Conservation (phyloP, 495 filamentous ascomycete genomes). For the Aspergillus funiculosus region DNA sequence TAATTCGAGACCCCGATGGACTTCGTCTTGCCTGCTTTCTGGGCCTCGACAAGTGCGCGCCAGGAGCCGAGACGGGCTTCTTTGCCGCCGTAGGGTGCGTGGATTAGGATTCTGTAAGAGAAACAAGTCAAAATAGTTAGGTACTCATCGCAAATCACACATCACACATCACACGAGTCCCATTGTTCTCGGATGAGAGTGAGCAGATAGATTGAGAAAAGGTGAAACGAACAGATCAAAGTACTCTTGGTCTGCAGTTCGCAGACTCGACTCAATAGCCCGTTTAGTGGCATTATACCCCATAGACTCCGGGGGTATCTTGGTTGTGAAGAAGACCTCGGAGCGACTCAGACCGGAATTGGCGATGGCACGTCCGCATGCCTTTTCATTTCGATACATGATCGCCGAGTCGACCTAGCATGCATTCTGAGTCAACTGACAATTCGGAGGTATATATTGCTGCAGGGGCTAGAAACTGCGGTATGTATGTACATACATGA, state of each 20-base stretch:
- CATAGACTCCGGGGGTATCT: constrained; percentile 48
- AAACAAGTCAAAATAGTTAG: too few species aligned
- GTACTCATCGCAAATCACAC: not conserved
- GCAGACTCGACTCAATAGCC: constrained; percentile 30
- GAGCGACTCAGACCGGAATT: constrained; percentile 39
- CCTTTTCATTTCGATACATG: constrained; percentile 51
- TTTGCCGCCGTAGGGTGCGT: constrained; percentile 51
- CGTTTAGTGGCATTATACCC: constrained; percentile 43
- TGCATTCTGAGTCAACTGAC: too few species aligned
- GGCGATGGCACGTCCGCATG: constrained; percentile 44
- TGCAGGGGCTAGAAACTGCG: not conserved
- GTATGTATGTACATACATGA: constrained; percentile 27
- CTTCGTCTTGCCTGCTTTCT: constrained; percentile 42
- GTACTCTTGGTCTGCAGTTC: constrained; percentile 44
- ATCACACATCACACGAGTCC: too few species aligned
- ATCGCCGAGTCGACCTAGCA: constrained; percentile 53
- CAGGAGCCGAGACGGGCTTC: constrained; percentile 43
- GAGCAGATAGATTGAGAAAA: too few species aligned
- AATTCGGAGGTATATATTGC: too few species aligned
- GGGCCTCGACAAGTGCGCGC: constrained; percentile 49
- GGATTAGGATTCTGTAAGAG: constrained; percentile 46
- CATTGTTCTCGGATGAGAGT: too few species aligned
- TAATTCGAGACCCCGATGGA: constrained; percentile 54
- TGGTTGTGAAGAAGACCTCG: constrained; percentile 52
- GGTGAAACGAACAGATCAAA: constrained; percentile 53